Evolutionary conservation across 2,329 filamentous ascomycete species (phyloP).

Genomic region (Rugonectria rugulosa): DNA sequence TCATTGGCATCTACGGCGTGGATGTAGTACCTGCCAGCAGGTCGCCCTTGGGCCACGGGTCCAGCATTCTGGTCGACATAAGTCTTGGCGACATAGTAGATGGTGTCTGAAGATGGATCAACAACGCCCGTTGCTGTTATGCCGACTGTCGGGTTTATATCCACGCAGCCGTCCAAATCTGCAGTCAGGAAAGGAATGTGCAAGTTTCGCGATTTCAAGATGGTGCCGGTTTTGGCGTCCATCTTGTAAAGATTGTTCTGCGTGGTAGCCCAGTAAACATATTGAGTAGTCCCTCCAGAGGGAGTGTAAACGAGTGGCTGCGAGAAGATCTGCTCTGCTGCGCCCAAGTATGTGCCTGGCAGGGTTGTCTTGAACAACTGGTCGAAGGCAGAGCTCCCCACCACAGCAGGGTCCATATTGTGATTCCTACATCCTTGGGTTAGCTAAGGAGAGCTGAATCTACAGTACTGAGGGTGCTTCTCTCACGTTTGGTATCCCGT

Average conservation of each 20-base stretch:
- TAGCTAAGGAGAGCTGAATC: no score
- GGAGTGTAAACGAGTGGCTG: slow-evolving; percentile 61
- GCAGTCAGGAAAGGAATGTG: slow-evolving; percentile 57
- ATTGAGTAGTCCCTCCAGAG: slow-evolving; percentile 54
- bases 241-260: slow-evolving; percentile 67
- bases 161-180: slow-evolving; percentile 57
- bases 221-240: slow-evolving; percentile 60
- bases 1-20: slow-evolving; percentile 50
- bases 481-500: slow-evolving; percentile 61
- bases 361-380: slow-evolving; percentile 61
- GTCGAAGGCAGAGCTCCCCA: slow-evolving; percentile 62
- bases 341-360: slow-evolving; percentile 59
- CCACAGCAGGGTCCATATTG: slow-evolving; percentile 68
- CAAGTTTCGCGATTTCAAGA: slow-evolving; percentile 56
- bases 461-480: accelerated
- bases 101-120: slow-evolving; percentile 52
- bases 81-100: slow-evolving; percentile 54
- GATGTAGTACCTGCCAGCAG: slow-evolving; percentile 46
- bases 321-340: slow-evolving; percentile 59
- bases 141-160: slow-evolving; percentile 56
- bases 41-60: slow-evolving; percentile 42
- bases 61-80: slow-evolving; percentile 45
- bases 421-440: slow-evolving; percentile 53
- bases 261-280: slow-evolving; percentile 63
- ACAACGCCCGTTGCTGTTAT: slow-evolving; percentile 56